These are phyloP conservation scores for Psidium guajava DNA, from an alignment of 345 rosid genomes.

Conservation along the genomic window DNA sequence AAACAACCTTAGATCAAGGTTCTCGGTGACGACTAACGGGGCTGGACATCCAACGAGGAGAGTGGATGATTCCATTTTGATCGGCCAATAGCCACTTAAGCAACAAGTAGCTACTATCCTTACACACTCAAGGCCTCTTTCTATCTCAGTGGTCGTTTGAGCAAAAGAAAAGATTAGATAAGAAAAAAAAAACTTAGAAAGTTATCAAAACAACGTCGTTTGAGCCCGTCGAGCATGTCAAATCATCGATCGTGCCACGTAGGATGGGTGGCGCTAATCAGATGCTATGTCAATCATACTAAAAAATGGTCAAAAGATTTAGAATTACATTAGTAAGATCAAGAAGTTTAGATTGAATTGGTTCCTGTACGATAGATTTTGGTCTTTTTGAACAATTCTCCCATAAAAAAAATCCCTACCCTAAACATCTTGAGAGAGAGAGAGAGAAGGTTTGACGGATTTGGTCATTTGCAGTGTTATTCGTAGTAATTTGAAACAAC, in stretches of 20 bases:
- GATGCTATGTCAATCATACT: neutral
- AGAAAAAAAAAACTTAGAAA: too few relatives aligned
- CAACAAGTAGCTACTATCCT: too few relatives aligned
- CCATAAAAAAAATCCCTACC: neutral
- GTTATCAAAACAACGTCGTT: too few relatives aligned
- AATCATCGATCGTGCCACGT: too few relatives aligned
- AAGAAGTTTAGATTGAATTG: neutral
- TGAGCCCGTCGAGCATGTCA: neutral
- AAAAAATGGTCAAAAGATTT: neutral
- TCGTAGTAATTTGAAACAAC: neutral
- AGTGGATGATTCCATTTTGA: too few relatives aligned
- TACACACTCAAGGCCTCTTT: too few relatives aligned
- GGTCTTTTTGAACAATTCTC: neutral
- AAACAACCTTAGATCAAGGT: too few relatives aligned
- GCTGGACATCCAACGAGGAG: too few relatives aligned
- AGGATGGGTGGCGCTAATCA: accelerated
- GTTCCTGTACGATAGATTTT: neutral
- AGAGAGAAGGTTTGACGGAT: neutral
- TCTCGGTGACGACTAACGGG: too few relatives aligned
- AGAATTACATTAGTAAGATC: neutral
- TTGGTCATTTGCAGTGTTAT: neutral
- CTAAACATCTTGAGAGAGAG: neutral
- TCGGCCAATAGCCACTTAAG: too few relatives aligned
- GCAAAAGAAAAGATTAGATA: neutral
- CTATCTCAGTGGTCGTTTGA: too few relatives aligned